Percentiles rank a stretch among this genome's conserved stretches.
These are phyloP conservation scores for Ammopiptanthus mongolicus DNA, from an alignment of 306 rosid species.

Conservation along the genomic window DNA sequence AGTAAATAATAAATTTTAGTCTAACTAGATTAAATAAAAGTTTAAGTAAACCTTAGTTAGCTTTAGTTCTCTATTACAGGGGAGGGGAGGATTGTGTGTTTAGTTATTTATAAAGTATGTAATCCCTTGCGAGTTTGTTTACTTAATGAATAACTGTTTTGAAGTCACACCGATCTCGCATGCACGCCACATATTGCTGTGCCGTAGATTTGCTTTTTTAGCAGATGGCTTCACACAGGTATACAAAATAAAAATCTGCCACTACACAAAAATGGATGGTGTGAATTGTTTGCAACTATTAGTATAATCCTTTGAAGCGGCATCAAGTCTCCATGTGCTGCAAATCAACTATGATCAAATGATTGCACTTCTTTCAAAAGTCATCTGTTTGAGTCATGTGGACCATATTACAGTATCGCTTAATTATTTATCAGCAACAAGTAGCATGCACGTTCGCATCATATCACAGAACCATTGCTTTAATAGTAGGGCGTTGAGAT, in stretches of 20 bases:
- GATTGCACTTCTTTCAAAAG: background rate
- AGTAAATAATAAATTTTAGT: background rate
- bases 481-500: constrained; percentile 20
- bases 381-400: background rate
- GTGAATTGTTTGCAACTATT: background rate
- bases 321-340: constrained; percentile 5
- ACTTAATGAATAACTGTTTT: background rate
- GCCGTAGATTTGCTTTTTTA: background rate
- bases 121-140: background rate
- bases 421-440: background rate
- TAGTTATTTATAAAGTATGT: background rate
- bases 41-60: no score
- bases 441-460: constrained; percentile 24
- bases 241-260: background rate
- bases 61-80: no score
- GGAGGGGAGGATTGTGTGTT: no score
- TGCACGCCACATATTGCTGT: background rate
- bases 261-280: background rate
- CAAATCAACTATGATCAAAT: background rate
- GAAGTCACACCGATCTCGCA: background rate
- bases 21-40: no score
- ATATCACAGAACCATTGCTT: constrained; percentile 14
- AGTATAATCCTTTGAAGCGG: background rate
- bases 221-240: constrained; percentile 8
- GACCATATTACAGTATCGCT: constrained; percentile 20